Base-by-base conservation (phyloP, 345 rosid species). In the Euphorbia lathyris region DNA sequence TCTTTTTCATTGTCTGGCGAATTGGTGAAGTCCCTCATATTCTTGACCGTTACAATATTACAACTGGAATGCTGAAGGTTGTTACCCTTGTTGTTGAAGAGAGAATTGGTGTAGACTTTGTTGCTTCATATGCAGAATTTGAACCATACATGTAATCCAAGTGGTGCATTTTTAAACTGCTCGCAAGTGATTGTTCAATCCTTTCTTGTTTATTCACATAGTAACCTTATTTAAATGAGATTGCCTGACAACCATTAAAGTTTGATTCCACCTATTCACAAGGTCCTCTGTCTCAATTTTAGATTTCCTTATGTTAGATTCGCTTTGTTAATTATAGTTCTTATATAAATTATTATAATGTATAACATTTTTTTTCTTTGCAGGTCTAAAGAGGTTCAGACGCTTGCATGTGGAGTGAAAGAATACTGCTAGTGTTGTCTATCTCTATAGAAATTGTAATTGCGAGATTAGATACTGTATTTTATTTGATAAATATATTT, bases 1-100 rank as follows among this genome's bases (percentile, higher is more conserved):
- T 32, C n/a, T 20, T 64, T 20, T 56, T 45, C 45, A 55, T 53
- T 29, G 6, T 66, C 60, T 77, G 91, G 98, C 83, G 86, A 45
- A 77, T 91, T 61, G 22, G 56, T 1, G 98, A 89, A 73, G 74
- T 93, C 22, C 76, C 92, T 58, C 83, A 75, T 26, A 88, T 91
- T 65, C 81, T 86, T 8, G 77, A 72, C 55, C 93, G 91, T 63
- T 86, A 89, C 77, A 93, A 91, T 68, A 93, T 96, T 71, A 97
- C 98, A 64, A 93, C 98, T 29, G 91, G 98, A 97, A 91, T 93
- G 98, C 95, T 93, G 67, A 96, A 91, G 80, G 90, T 86, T 70
- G 88, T 91, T 29, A 84, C 91, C 11, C 79, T 88, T 66, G 75
- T 74, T 57, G 75, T 86, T 72, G 98, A 93, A 78, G 85, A 84